Evolutionary conservation across 2,329 filamentous ascomycete species (phyloP).

Genomic region (Clarireedia monteithiana): DNA sequence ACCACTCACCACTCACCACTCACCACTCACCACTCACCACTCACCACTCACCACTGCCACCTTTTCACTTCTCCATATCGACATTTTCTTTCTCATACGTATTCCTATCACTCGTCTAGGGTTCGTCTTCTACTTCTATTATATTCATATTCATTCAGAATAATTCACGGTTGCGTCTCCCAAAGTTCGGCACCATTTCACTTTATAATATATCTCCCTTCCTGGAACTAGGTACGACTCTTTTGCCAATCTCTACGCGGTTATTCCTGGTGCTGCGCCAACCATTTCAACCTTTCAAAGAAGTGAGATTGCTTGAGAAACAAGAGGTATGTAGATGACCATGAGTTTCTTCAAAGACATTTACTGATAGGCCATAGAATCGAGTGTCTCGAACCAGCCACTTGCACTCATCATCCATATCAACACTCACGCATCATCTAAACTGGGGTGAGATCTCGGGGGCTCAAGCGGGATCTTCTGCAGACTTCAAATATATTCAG

Average conservation of each 20-base stretch:
- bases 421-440: no score
- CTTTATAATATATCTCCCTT: background rate
- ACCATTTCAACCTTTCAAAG: no score
- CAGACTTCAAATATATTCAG: background rate
- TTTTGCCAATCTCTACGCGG: no score
- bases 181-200: background rate
- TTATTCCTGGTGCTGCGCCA: no score
- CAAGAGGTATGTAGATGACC: no score
- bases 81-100: background rate
- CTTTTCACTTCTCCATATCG: background rate
- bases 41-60: background rate
- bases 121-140: background rate
- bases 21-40: no score
- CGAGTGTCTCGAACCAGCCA: no score
- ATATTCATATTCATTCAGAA: background rate
- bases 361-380: no score
- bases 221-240: background rate
- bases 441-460: background rate
- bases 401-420: no score
- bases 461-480: background rate
- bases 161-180: background rate
- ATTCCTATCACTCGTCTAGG: background rate
- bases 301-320: no score
- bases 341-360: no score
- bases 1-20: no score